phyloP scores from a whole-genome alignment of 768 basidiomycete species.

The Paxillus ammoniavirescens region DNA sequence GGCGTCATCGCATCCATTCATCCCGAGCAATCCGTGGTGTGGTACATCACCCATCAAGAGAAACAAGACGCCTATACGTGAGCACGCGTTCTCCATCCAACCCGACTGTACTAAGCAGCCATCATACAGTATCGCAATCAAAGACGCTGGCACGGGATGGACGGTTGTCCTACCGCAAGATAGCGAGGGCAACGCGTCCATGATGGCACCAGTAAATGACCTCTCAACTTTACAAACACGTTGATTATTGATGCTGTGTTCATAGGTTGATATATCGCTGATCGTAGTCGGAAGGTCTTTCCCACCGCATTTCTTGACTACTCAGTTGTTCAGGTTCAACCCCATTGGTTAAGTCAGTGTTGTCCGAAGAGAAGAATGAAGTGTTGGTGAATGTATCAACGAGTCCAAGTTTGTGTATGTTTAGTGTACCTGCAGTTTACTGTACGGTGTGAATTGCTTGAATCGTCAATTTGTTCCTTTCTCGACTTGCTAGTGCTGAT shows the following conservation, averaged over 20 bases:
- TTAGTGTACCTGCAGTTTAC: too few species aligned
- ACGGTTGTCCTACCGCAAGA: neutral
- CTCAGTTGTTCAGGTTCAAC: neutral
- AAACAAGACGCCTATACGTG: neutral
- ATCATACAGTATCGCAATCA: neutral
- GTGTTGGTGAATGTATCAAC: too few species aligned
- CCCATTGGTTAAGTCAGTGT: neutral
- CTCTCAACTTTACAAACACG: too few species aligned
- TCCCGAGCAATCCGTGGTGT: neutral
- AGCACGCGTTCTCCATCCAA: neutral
- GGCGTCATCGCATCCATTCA: neutral
- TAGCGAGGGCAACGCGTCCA: too few species aligned
- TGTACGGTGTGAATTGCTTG: too few species aligned
- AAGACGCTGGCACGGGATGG: neutral
- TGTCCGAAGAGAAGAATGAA: too few species aligned
- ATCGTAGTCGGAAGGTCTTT: neutral
- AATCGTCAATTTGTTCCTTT: too few species aligned
- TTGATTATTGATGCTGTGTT: too few species aligned
- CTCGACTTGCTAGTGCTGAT: too few species aligned
- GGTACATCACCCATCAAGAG: neutral
- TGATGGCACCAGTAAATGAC: neutral
- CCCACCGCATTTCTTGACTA: neutral
- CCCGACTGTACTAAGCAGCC: neutral
- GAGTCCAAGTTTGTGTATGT: too few species aligned
- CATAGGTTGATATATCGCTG: neutral